Conservation (phyloP, 768 basidiomycete genomes). For the Tylopilus subfusipes region DNA sequence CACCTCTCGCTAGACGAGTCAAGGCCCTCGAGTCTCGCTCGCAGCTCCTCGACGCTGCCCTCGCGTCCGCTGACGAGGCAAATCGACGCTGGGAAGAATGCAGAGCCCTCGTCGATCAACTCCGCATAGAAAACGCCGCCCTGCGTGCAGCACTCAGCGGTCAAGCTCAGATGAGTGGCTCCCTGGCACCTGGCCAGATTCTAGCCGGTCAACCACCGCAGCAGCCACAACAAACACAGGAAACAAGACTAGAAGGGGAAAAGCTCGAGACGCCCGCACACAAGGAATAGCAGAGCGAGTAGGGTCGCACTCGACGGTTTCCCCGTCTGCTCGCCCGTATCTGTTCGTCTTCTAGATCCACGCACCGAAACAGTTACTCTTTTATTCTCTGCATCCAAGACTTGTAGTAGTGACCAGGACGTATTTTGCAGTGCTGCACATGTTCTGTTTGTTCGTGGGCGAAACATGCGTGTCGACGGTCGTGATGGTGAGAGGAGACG, state of each 20-base stretch:
- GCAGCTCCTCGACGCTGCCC: slow-evolving; percentile 78
- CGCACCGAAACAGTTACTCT: slow-evolving; percentile 10
- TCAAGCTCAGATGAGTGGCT: slow-evolving; percentile 33
- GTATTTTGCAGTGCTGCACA: not conserved
- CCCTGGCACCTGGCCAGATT: slow-evolving; percentile 30
- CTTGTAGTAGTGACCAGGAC: slow-evolving; percentile 14
- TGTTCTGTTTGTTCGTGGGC: not conserved
- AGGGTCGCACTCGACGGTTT: not conserved
- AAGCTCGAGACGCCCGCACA: slow-evolving; percentile 22
- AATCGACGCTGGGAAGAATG: slow-evolving; percentile 90
- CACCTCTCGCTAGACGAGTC: slow-evolving; percentile 58
- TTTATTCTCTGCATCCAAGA: slow-evolving; percentile 1
- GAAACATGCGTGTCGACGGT: not conserved
- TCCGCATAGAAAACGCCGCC: slow-evolving; percentile 79
- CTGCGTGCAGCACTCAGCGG: slow-evolving; percentile 63
- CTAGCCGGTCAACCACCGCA: slow-evolving; percentile 22
- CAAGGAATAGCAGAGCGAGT: slow-evolving; percentile 18
- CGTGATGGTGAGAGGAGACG: slow-evolving; percentile 35
- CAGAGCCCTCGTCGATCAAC: slow-evolving; percentile 82
- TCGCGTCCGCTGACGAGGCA: slow-evolving; percentile 83
- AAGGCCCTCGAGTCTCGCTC: slow-evolving; percentile 85
- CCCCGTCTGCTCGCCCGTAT: not conserved
- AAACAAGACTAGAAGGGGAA: slow-evolving; percentile 26
- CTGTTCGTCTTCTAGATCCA: slow-evolving; percentile 5
- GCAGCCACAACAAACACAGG: slow-evolving; percentile 21